Conservation (phyloP, 305 asterid species). For the Plantago lanceolata region DNA sequence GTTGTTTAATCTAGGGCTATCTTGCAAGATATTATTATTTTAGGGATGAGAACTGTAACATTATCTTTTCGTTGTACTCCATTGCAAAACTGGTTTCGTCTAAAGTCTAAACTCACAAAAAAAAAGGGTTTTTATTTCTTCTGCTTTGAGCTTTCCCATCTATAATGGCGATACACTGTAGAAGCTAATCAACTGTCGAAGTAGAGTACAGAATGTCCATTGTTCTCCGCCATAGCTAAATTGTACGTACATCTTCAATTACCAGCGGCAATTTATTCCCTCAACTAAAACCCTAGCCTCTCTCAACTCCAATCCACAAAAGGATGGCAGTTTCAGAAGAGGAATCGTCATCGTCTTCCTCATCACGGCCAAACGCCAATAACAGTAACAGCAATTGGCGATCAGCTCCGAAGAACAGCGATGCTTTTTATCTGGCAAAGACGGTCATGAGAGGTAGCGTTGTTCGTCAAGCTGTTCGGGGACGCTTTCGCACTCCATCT, state of each 20-base stretch:
- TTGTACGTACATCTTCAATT: neutral
- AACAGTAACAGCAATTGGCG: slow-evolving; percentile 31
- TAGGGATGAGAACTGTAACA: no score
- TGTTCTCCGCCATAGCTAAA: no score
- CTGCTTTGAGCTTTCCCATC: no score
- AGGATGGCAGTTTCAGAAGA: slow-evolving; percentile 74
- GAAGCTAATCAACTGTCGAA: no score
- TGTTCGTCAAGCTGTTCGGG: slow-evolving; percentile 71
- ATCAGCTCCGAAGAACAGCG: slow-evolving; percentile 36
- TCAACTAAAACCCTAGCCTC: slow-evolving; percentile 27
- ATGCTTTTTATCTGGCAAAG: slow-evolving; percentile 68
- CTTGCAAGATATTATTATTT: no score
- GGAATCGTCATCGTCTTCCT: slow-evolving; percentile 57
- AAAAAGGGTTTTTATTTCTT: no score
- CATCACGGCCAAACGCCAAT: slow-evolving; percentile 36
- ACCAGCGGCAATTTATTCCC: neutral
- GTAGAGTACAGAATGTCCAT: no score
- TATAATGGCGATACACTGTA: no score
- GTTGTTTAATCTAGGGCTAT: no score
- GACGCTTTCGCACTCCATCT: slow-evolving; percentile 72
- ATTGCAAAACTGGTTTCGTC: no score
- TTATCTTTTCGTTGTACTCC: no score
- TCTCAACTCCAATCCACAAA: neutral
- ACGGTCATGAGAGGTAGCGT: slow-evolving; percentile 82
- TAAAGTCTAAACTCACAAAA: no score